phyloP scores from a whole-genome alignment of 1,284 basidiomycete genomes.

The Cutaneotrichosporon dermatis region DNA sequence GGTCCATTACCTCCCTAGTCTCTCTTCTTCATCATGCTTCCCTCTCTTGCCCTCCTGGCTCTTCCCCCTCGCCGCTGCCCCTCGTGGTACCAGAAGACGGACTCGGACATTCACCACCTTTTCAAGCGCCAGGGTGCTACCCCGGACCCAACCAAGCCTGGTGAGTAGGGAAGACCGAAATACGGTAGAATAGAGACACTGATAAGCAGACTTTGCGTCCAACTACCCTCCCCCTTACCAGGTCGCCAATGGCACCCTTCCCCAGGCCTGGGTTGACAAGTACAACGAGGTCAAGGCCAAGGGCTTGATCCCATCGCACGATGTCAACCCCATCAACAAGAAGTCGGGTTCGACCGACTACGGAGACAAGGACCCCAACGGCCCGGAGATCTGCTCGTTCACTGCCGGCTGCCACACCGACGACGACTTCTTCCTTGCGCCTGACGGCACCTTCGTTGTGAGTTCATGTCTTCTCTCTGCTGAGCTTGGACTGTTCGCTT shows the following conservation, averaged over 20 bases:
- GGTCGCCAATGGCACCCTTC: constrained; percentile 18
- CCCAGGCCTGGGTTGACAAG: constrained; percentile 28
- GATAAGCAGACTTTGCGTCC: constrained; percentile 10
- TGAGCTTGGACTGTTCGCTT: background rate
- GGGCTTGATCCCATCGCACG: background rate
- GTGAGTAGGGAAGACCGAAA: constrained; percentile 2
- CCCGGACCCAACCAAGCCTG: constrained; percentile 15
- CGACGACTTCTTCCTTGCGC: constrained; percentile 32
- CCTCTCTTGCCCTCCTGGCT: constrained; percentile 8
- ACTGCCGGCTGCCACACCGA: constrained; percentile 39
- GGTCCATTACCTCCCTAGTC: background rate
- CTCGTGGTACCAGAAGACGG: constrained; percentile 13
- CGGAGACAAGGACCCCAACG: constrained; percentile 24
- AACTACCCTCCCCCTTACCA: constrained; percentile 18
- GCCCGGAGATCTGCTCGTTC: constrained; percentile 43
- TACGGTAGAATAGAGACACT: no score
- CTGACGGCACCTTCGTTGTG: constrained; percentile 38
- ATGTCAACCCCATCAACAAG: constrained; percentile 14
- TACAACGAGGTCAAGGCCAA: constrained; percentile 11
- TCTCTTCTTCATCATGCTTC: constrained; percentile 6
- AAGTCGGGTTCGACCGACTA: background rate
- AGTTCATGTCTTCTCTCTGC: constrained; percentile 9
- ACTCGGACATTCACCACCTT: constrained; percentile 16
- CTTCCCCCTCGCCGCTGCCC: constrained; percentile 8
- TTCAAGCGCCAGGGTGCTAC: constrained; percentile 21